A percentile compares a stretch with the other conserved stretches of the same genome.
phyloP scores from a whole-genome alignment of 73 alveolate species.

The Paramecium sexaurelia region DNA sequence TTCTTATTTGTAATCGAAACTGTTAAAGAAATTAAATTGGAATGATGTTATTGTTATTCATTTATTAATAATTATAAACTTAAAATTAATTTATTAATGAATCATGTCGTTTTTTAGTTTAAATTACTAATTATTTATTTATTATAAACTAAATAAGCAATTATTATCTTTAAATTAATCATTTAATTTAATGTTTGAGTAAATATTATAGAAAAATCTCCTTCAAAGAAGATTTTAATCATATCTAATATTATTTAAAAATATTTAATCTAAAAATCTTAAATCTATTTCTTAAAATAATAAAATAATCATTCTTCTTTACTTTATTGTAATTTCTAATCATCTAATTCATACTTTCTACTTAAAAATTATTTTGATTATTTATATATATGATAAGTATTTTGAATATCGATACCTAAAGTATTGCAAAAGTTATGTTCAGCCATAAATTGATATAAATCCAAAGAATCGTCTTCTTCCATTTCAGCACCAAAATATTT shows the following conservation, averaged over 20 bases:
- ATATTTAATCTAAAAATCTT: too few relatives aligned
- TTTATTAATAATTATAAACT: neutral
- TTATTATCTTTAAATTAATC: too few relatives aligned
- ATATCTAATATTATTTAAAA: too few relatives aligned
- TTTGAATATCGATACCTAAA: constrained; percentile 30
- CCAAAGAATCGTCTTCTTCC: constrained; percentile 53
- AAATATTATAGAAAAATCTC: too few relatives aligned
- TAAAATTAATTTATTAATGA: neutral
- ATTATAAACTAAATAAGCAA: neutral
- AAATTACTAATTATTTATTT: neutral
- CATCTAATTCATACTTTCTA: neutral
- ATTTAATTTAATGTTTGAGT: too few relatives aligned
- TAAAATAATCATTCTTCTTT: too few relatives aligned
- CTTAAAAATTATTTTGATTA: neutral
- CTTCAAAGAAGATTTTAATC: too few relatives aligned
- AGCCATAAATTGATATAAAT: constrained; percentile 40
- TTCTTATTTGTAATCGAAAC: neutral
- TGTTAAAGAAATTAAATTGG: neutral
- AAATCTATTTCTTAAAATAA: too few relatives aligned
- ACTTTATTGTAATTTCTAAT: neutral
- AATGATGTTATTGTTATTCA: neutral
- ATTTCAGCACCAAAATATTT: constrained; percentile 44
- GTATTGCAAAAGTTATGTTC: constrained; percentile 51
- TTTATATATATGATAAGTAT: constrained; percentile 32
- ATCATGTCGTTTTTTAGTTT: too few relatives aligned